A percentile compares a stretch with the other conserved stretches of the same genome.
phyloP scores from a whole-genome alignment of 225 moss, liverwort and hornwort genomes.

The Bryoerythrophyllum caledonicum region DNA sequence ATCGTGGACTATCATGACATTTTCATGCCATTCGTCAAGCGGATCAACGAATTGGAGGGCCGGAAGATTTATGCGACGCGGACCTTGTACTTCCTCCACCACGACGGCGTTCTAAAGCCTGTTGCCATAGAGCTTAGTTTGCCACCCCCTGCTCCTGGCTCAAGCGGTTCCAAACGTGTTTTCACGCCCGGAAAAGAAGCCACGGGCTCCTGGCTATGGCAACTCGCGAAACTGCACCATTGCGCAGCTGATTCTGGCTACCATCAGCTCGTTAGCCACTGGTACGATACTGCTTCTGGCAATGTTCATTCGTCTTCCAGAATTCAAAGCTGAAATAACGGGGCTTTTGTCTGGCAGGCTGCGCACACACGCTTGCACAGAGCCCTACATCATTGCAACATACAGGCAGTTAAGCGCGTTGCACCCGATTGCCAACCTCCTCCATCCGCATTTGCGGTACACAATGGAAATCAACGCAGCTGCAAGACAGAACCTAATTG shows the following conservation, averaged over 20 bases:
- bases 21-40: slow-evolving; percentile 59
- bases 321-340: neutral
- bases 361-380: slow-evolving; percentile 75
- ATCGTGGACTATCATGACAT: slow-evolving; percentile 77
- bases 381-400: slow-evolving; percentile 82
- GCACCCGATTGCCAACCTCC: slow-evolving; percentile 78
- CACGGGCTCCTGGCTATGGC: slow-evolving; percentile 75
- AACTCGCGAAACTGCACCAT: slow-evolving; percentile 82
- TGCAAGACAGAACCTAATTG: slow-evolving; percentile 68
- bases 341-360: slow-evolving; percentile 28
- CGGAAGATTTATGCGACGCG: slow-evolving; percentile 58
- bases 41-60: slow-evolving; percentile 60
- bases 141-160: slow-evolving; percentile 48
- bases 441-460: slow-evolving; percentile 86
- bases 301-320: slow-evolving; percentile 1
- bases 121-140: slow-evolving; percentile 80
- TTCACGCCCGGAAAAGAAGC: slow-evolving; percentile 58
- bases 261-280: slow-evolving; percentile 86
- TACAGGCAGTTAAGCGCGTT: slow-evolving; percentile 75
- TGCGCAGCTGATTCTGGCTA: slow-evolving; percentile 69
- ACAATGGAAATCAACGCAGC: slow-evolving; percentile 89
- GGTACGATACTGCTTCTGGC: slow-evolving; percentile 28
- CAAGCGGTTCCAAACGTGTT: slow-evolving; percentile 50
- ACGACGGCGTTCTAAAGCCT: slow-evolving; percentile 51
- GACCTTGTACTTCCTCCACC: slow-evolving; percentile 59